These are phyloP conservation scores for Rosellinia necatrix DNA, from an alignment of 2,329 filamentous ascomycete species.

Conservation along the genomic window DNA sequence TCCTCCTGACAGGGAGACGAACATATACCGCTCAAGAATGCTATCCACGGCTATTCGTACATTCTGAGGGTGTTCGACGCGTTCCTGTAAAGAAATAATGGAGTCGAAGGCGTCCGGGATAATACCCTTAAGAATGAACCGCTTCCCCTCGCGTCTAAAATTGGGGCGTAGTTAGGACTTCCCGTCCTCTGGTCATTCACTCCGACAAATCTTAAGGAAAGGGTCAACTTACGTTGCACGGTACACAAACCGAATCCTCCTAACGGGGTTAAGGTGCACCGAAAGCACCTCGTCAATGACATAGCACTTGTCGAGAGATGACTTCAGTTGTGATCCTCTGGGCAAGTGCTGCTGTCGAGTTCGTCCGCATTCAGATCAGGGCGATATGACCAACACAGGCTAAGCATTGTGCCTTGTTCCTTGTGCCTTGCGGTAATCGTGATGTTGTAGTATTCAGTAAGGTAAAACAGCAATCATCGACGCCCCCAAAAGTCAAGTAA, in stretches of 20 bases:
- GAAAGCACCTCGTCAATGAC: constrained; percentile 22
- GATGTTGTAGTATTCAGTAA: no score
- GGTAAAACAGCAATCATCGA: no score
- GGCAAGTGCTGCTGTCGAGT: constrained; percentile 20
- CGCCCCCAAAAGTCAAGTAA: no score
- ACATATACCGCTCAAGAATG: constrained; percentile 17
- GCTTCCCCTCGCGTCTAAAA: constrained; percentile 16
- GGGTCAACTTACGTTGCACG: constrained; percentile 16
- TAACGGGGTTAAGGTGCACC: constrained; percentile 22
- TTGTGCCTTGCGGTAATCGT: no score
- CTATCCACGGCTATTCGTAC: constrained; percentile 18
- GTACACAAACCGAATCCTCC: constrained; percentile 20
- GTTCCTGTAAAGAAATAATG: constrained; percentile 19
- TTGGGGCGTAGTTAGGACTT: constrained; percentile 17
- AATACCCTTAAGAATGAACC: constrained; percentile 19
- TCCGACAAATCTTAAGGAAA: constrained; percentile 15
- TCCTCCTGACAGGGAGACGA: no score
- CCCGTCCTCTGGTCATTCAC: constrained; percentile 14
- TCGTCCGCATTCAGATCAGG: no score
- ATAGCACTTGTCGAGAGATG: constrained; percentile 21
- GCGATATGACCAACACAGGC: no score
- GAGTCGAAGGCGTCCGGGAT: constrained; percentile 18
- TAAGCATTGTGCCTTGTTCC: no score
- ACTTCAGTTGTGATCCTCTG: constrained; percentile 17
- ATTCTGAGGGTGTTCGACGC: constrained; percentile 17